Conservation (phyloP, 805 yeast species). For the Barnettozyma wickerhamii region DNA sequence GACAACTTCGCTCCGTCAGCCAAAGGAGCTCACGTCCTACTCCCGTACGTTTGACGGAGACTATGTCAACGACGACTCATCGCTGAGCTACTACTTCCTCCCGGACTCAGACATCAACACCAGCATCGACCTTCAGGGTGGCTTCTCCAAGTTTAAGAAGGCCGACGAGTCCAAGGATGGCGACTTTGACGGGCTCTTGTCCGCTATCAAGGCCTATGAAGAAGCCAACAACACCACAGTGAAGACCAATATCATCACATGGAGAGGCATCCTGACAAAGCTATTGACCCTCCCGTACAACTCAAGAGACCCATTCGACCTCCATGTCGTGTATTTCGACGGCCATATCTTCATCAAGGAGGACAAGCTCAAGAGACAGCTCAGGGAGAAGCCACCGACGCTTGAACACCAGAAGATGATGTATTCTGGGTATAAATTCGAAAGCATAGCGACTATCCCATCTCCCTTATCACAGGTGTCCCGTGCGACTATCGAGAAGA, state of each 20-base stretch:
- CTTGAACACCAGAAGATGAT: slow-evolving; percentile 37
- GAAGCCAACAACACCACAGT: slow-evolving; percentile 36
- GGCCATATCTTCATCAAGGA: slow-evolving; percentile 65
- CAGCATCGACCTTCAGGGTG: slow-evolving; percentile 58
- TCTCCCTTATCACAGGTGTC: slow-evolving; percentile 71
- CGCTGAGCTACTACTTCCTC: slow-evolving; percentile 70
- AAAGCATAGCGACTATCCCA: slow-evolving; percentile 66
- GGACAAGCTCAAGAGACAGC: slow-evolving; percentile 23
- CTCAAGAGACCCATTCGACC: slow-evolving; percentile 49
- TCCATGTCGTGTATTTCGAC: slow-evolving; percentile 67
- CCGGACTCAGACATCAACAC: slow-evolving; percentile 71
- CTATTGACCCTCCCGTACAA: slow-evolving; percentile 66
- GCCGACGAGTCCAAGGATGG: slow-evolving; percentile 56
- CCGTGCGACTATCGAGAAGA: slow-evolving; percentile 61
- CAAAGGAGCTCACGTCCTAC: slow-evolving; percentile 72
- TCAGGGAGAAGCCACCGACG: slow-evolving; percentile 24
- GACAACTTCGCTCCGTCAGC: slow-evolving; percentile 74
- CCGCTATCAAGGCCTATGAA: slow-evolving; percentile 56
- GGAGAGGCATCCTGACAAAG: slow-evolving; percentile 80
- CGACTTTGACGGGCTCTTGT: slow-evolving; percentile 52
- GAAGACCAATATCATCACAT: slow-evolving; percentile 67
- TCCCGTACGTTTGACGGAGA: slow-evolving; percentile 58
- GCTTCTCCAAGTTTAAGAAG: slow-evolving; percentile 53
- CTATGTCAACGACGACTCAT: slow-evolving; percentile 45
- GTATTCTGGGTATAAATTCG: slow-evolving; percentile 83